These are phyloP conservation scores for Ziziphus jujuba DNA, from an alignment of 306 rosid species.

Conservation along the genomic window DNA sequence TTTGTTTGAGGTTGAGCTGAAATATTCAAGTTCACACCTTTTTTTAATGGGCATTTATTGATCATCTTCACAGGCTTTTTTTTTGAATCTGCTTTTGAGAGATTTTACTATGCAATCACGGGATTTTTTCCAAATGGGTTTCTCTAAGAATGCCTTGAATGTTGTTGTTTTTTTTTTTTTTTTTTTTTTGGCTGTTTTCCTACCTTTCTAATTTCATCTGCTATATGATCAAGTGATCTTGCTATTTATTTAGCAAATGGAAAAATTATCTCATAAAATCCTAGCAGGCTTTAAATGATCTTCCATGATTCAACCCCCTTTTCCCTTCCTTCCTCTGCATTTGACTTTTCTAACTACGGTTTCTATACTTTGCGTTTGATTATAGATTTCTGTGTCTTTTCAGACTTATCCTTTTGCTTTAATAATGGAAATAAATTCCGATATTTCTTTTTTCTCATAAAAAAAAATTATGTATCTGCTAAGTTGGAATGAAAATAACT, in stretches of 20 bases:
- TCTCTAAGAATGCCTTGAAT: background rate
- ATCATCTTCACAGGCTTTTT: constrained; percentile 17
- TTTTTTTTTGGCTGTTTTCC: background rate
- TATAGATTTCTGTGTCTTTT: constrained; percentile 26
- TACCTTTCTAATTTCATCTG: background rate
- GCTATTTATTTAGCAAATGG: constrained; percentile 5
- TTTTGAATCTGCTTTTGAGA: constrained; percentile 1
- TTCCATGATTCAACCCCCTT: constrained; percentile 12
- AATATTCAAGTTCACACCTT: constrained; percentile 12
- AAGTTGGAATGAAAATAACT: constrained; percentile 4
- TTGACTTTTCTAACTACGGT: constrained; percentile 20
- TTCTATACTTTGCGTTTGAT: constrained; percentile 15
- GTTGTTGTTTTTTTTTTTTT: no score
- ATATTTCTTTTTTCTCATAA: background rate
- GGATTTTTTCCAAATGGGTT: constrained; percentile 10
- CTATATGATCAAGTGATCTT: constrained; percentile 8
- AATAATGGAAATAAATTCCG: constrained; percentile 7
- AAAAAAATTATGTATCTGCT: background rate
- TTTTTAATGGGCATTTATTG: constrained; percentile 5
- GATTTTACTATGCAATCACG: background rate
- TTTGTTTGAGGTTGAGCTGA: constrained; percentile 17
- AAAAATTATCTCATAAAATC: background rate
- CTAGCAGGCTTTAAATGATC: constrained; percentile 6
- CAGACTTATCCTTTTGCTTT: constrained; percentile 23
- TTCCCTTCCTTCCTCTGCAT: constrained; percentile 5